Base-by-base conservation (phyloP, 495 filamentous ascomycete genomes). In the Tuber borchii region DNA sequence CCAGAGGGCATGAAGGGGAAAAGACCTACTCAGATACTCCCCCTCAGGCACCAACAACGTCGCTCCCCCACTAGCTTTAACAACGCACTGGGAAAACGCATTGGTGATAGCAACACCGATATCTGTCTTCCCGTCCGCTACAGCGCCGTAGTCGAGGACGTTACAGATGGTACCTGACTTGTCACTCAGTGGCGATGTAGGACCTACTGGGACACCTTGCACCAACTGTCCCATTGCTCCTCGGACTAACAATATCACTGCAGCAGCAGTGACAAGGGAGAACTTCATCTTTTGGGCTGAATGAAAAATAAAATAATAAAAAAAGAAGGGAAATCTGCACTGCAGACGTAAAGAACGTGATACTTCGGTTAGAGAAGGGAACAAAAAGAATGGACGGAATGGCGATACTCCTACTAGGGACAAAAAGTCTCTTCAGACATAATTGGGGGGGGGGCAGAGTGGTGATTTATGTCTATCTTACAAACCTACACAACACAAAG, bases 31-130 rank as follows among this genome's bases (percentile, higher is more conserved):
- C 26, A 84, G 73, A 45, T 86, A 87, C 43, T 83, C 75, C n/a
- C 86, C 86, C 42, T 83, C 83, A 0, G 86, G 86, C 43, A 87
- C 81, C 68, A 85, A 79, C 16, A 87, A 77, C 74, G 82, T 83
- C 12, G 82, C 83, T 20, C 78, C 79, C 22, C 75, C 48, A 16
- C 68, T 77, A 7, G 46, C 76, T 22, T 26, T 46, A 10, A 20
- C 77, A 37, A 85, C 83, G 81, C 87, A 89, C 12, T 81, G 86
- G 10, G 78, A 83, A 79, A 86, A 88, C n/a, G 87, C 87, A 10
- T 83, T 84, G 43, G 78, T 80, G 51, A 89, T 83, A 0, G 87
- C 83, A 2, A 85, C 79, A 0, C 87, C 86, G 42, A 88, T 79
- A 72, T 89, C 87, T 39, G 86, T 86, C 7, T 83, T 81, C 65